phyloP scores from a whole-genome alignment of 1,139 yeast species.

The Barnettozyma hawaiiensis region DNA sequence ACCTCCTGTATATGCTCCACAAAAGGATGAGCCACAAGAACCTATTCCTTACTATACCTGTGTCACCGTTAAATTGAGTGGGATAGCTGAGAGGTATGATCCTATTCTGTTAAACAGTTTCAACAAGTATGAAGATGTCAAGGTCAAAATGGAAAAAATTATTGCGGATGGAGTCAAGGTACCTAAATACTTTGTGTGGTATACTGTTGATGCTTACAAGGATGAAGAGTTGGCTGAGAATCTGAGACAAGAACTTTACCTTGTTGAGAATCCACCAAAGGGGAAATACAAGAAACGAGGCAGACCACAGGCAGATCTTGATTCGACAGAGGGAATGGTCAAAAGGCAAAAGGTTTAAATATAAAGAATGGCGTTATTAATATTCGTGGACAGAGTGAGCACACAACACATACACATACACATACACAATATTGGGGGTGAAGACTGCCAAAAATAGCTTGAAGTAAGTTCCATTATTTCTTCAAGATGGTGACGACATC shows the following conservation, averaged over 20 bases:
- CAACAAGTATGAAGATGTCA: conserved; percentile 49
- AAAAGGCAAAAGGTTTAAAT: conserved; percentile 4
- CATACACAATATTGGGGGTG: too few species aligned
- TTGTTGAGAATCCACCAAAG: conserved; percentile 35
- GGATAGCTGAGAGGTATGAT: conserved; percentile 59
- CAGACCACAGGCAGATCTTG: conserved; percentile 4
- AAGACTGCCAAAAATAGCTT: too few species aligned
- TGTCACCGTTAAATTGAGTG: conserved; percentile 56
- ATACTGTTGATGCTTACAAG: conserved; percentile 73
- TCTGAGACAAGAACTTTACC: conserved; percentile 31
- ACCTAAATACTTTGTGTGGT: conserved; percentile 69
- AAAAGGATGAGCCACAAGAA: conserved; percentile 20
- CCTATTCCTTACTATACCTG: conserved; percentile 53
- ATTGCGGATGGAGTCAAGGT: conserved; percentile 57
- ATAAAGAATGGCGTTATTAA: background rate
- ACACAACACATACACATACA: too few species aligned
- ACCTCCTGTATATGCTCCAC: conserved; percentile 13
- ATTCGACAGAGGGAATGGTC: background rate
- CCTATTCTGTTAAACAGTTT: conserved; percentile 72
- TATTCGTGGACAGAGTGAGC: too few species aligned
- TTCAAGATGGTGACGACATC: conserved; percentile 95
- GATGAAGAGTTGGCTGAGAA: conserved; percentile 46
- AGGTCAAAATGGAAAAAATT: conserved; percentile 54
- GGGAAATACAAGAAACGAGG: conserved; percentile 32
- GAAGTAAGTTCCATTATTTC: conserved; percentile 32